Base-by-base conservation (phyloP, 805 yeast genomes). In the Ogataea wickerhamii region DNA sequence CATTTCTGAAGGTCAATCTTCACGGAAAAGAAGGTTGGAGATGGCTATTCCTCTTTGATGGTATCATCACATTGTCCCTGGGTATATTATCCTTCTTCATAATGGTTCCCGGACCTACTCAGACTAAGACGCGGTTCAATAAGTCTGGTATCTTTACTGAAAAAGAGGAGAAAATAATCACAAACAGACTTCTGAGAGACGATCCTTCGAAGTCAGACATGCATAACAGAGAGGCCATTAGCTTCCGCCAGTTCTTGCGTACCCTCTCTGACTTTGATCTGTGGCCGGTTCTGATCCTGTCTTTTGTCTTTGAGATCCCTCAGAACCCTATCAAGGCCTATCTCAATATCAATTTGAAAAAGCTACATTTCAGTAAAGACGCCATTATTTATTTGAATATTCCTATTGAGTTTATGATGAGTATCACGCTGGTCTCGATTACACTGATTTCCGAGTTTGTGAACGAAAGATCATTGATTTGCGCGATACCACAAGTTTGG, bases 21-120 rank as follows among this genome's bases (percentile, higher is more conserved):
- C 40, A 38, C 14, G 44, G 42, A 3, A 43, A 49, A 32, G 58
- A 58, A 3, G 67, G 67, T 18, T 64, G 69, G 69, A 47, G 63
- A 33, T 64, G 66, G 65, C 45, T 64, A 17, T 63, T 62, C 40
- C 36, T 64, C 20, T 46, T 63, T 25, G 66, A 61, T 28, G 65
- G 66, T 18, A 18, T 48, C 10, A 43, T 47, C 25, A 47, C 48
- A 25, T 49, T 52, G 5, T 22, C 52, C 4, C 63, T 79, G 38
- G 84, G 84, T 0, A 20, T 76, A 19, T 43, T 51, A 4, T 57
- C 73, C 2, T 72, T 61, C 44, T 68, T 66, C 43, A 41, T 67
- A 34, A 76, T 79, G 82, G 80, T 78, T 5, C 68, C 82, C 1
- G 68, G 75, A 2, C 74, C 73, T 2, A 71, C 71, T 6, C 73